A percentile compares a stretch with the other conserved stretches of the same genome.
These are phyloP conservation scores for Oryza punctata DNA, from an alignment of 176 grass and related monocot species.

Conservation along the genomic window DNA sequence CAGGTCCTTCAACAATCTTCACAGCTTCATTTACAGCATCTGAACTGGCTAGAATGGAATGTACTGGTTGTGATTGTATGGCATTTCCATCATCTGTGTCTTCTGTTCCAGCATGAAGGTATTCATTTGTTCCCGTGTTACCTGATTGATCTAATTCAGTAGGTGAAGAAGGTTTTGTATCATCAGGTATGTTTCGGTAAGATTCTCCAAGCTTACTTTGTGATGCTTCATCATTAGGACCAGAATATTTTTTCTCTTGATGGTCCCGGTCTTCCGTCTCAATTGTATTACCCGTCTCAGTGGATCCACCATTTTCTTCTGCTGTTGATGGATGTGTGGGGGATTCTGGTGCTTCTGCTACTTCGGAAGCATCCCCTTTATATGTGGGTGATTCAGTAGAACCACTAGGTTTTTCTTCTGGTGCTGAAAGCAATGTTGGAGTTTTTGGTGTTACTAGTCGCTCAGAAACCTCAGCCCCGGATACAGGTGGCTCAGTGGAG, in stretches of 20 bases:
- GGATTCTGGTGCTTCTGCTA: slow-evolving; percentile 28
- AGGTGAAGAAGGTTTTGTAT: slow-evolving; percentile 34
- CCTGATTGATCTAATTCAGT: slow-evolving; percentile 48
- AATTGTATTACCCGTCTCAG: slow-evolving; percentile 22
- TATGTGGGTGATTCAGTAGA: slow-evolving; percentile 27
- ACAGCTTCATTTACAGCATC: slow-evolving; percentile 37
- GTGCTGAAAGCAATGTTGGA: slow-evolving; percentile 27
- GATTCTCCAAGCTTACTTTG: slow-evolving; percentile 30
- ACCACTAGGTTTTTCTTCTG: slow-evolving; percentile 32
- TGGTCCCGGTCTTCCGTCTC: slow-evolving; percentile 40
- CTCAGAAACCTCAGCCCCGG: slow-evolving; percentile 30
- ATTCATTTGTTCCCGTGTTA: slow-evolving; percentile 34
- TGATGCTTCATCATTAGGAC: slow-evolving; percentile 23
- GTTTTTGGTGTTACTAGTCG: slow-evolving; percentile 20
- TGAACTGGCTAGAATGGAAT: slow-evolving; percentile 11
- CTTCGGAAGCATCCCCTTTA: slow-evolving; percentile 13
- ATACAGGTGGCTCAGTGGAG: slow-evolving; percentile 33
- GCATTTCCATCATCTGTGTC: slow-evolving; percentile 23
- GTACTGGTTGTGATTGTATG: slow-evolving; percentile 19
- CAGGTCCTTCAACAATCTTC: slow-evolving; percentile 34
- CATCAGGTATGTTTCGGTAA: slow-evolving; percentile 33
- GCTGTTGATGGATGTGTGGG: slow-evolving; percentile 13
- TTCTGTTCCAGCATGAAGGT: slow-evolving; percentile 42
- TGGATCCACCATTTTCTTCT: slow-evolving; percentile 35
- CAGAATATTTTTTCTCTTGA: slow-evolving; percentile 29